phyloP scores from a whole-genome alignment of 2,329 filamentous ascomycete species.

The Aspergillus transmontanensis region DNA sequence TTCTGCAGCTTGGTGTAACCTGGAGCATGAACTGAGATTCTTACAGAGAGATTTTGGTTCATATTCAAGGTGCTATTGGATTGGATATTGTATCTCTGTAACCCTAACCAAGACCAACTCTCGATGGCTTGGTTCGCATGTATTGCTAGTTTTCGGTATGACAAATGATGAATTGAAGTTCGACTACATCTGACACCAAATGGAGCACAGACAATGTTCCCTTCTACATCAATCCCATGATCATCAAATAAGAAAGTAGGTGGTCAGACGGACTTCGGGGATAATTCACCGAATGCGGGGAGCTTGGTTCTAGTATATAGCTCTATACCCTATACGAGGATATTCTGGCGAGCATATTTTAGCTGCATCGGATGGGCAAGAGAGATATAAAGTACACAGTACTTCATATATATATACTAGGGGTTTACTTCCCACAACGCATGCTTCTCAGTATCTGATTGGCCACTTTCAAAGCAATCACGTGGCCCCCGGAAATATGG shows the following conservation, averaged over 20 bases:
- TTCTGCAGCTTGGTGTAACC: background rate
- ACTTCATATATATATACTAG: too few relatives aligned
- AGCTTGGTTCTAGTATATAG: background rate
- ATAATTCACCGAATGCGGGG: background rate
- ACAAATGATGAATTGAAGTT: background rate
- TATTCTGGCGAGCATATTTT: background rate
- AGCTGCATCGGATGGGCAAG: too few relatives aligned
- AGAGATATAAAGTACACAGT: too few relatives aligned
- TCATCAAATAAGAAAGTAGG: background rate
- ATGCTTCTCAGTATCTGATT: conserved; percentile 23
- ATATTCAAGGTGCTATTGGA: too few relatives aligned
- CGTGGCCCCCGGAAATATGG: conserved; percentile 14
- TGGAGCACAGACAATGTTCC: too few relatives aligned
- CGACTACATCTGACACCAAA: too few relatives aligned
- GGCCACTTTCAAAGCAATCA: conserved; percentile 32
- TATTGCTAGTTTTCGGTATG: background rate
- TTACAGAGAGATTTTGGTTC: background rate
- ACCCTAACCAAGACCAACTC: background rate
- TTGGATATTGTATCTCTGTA: background rate
- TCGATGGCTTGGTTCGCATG: background rate
- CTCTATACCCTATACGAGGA: background rate
- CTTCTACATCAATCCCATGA: too few relatives aligned
- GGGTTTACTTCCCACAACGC: too few relatives aligned
- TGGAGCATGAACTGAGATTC: background rate
- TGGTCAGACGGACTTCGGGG: background rate